Percentiles rank a stretch among this genome's conserved stretches.
Conservation (phyloP, 495 filamentous ascomycete species). For the Podospora pseudopauciseta region DNA sequence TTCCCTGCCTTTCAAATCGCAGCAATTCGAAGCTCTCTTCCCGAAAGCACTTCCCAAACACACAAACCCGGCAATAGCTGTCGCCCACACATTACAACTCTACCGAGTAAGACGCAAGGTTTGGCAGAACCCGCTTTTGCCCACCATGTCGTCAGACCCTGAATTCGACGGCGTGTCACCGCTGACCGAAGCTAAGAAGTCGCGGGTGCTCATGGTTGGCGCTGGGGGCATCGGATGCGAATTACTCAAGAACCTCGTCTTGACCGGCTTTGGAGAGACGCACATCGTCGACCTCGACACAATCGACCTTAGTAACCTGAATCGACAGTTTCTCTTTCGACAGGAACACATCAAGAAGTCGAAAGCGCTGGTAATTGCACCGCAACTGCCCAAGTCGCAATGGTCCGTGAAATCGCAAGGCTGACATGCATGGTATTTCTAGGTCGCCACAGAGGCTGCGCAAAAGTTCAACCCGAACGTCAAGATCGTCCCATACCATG, state of each 20-base stretch:
- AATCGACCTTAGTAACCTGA: conserved; percentile 95
- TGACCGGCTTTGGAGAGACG: conserved; percentile 90
- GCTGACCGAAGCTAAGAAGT: conserved; percentile 51
- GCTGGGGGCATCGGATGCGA: conserved; percentile 98
- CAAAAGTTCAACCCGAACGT: conserved; percentile 85
- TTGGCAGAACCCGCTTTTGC: background rate
- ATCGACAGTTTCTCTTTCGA: conserved; percentile 96
- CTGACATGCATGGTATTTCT: conserved; percentile 24
- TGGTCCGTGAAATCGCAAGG: background rate
- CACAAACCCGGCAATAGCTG: background rate
- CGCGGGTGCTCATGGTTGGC: conserved; percentile 88
- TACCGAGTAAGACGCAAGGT: background rate
- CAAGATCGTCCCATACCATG: conserved; percentile 86
- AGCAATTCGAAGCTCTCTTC: background rate
- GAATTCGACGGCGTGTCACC: conserved; percentile 8
- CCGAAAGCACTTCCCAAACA: background rate
- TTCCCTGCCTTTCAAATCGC: background rate
- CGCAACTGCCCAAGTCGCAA: background rate
- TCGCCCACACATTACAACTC: background rate
- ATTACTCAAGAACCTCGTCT: conserved; percentile 91
- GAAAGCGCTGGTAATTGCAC: conserved; percentile 74
- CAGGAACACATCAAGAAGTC: conserved; percentile 97
- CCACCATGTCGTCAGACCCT: conserved; percentile 15
- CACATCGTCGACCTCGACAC: conserved; percentile 98
- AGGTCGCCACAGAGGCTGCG: conserved; percentile 94